Conservation (phyloP, 495 filamentous ascomycete genomes). For the Parmelia sp. region DNA sequence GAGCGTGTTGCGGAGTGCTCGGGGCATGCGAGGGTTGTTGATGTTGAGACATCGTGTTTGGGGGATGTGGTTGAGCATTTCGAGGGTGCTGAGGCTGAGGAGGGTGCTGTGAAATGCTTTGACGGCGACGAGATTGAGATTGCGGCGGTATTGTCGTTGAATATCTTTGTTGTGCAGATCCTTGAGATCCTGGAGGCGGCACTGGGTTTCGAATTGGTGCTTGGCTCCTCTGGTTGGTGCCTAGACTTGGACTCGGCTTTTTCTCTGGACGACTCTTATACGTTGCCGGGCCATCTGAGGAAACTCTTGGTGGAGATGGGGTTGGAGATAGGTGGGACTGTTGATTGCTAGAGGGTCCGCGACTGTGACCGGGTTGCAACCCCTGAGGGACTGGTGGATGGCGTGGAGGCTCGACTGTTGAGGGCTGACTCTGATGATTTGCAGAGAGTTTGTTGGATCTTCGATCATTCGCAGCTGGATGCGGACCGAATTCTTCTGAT, state of each 20-base stretch:
- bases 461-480: background rate
- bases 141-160: background rate
- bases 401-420: background rate
- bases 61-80: background rate
- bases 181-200: background rate
- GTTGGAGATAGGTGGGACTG: slow-evolving; percentile 1
- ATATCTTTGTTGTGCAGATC: background rate
- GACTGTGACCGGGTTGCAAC: background rate
- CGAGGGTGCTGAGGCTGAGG: background rate
- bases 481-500: background rate
- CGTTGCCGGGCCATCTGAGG: background rate
- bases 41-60: background rate
- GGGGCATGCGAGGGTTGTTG: background rate
- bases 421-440: background rate
- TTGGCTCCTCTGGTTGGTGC: background rate
- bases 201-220: background rate
- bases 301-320: background rate
- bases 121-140: background rate
- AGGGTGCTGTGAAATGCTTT: background rate
- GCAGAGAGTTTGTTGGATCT: background rate
- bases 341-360: background rate
- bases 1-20: background rate
- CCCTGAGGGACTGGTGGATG: background rate
- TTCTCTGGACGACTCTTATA: background rate
- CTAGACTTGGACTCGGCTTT: slow-evolving; percentile 1